These are phyloP conservation scores for Aspergillus pseudotamarii DNA, from an alignment of 2,329 filamentous ascomycete genomes.

Conservation along the genomic window DNA sequence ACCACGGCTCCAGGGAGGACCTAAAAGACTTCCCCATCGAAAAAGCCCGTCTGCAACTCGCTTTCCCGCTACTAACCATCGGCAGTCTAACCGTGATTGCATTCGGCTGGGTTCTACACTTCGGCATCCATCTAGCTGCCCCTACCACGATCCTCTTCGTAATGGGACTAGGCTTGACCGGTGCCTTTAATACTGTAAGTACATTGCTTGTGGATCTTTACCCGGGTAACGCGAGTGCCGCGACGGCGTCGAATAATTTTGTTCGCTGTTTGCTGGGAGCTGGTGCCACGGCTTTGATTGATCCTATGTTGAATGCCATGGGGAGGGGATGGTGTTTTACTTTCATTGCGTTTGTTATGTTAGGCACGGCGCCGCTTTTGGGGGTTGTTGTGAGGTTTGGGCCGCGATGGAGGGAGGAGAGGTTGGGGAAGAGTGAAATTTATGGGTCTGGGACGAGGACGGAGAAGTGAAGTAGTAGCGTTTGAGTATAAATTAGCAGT, in stretches of 20 bases:
- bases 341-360: background rate
- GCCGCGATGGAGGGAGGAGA: background rate
- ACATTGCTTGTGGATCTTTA: slow-evolving; percentile 53
- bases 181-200: slow-evolving; percentile 47
- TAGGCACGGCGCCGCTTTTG: background rate
- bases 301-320: slow-evolving; percentile 38
- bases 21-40: slow-evolving; percentile 21
- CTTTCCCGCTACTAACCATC: slow-evolving; percentile 21
- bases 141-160: slow-evolving; percentile 45
- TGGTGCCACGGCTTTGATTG: slow-evolving; percentile 46
- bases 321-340: slow-evolving; percentile 1
- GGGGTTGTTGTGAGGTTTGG: background rate
- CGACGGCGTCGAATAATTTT: slow-evolving; percentile 50
- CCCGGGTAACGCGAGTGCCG: slow-evolving; percentile 43
- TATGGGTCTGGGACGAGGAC: background rate
- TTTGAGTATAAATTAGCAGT: too few species aligned
- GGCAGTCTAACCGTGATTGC: slow-evolving; percentile 23
- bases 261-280: slow-evolving; percentile 49
- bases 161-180: slow-evolving; percentile 40
- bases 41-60: slow-evolving; percentile 25
- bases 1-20: slow-evolving; percentile 12
- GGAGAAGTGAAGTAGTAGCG: too few species aligned
- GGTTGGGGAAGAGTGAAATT: background rate
- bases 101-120: slow-evolving; percentile 48
- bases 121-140: slow-evolving; percentile 34